These are phyloP conservation scores for Pseudonectria foliicola DNA, from an alignment of 2,329 filamentous ascomycete species.

Conservation along the genomic window DNA sequence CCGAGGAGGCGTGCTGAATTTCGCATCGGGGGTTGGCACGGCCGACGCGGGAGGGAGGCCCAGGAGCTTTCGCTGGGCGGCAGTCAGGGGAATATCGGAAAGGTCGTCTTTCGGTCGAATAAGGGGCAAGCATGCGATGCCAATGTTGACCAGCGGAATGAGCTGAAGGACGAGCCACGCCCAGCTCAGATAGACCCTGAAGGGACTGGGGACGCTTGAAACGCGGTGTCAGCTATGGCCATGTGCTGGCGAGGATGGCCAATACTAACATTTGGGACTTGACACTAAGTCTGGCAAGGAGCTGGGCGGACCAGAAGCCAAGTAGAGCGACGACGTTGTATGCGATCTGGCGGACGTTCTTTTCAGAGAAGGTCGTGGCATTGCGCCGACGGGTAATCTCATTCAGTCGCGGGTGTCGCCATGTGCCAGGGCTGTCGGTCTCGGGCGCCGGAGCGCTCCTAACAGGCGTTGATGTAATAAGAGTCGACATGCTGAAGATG, in stretches of 20 bases:
- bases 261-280: conserved; percentile 32
- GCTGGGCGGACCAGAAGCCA: conserved; percentile 30
- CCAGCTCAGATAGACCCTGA: conserved; percentile 35
- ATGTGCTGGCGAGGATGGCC: conserved; percentile 2
- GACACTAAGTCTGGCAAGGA: conserved; percentile 29
- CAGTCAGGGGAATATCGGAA: conserved; percentile 79
- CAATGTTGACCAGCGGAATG: conserved; percentile 63
- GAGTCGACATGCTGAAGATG: conserved; percentile 23
- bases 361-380: conserved; percentile 69
- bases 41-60: conserved; percentile 64
- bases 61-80: conserved; percentile 68
- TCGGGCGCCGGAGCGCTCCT: conserved; percentile 30
- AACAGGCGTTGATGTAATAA: conserved; percentile 32
- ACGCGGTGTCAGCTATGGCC: conserved; percentile 10
- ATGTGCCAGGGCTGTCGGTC: conserved; percentile 64
- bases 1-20: conserved; percentile 76
- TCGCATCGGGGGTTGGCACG: conserved; percentile 58
- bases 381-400: conserved; percentile 81
- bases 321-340: conserved; percentile 54
- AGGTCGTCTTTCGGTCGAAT: conserved; percentile 68
- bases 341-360: conserved; percentile 62
- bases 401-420: conserved; percentile 81
- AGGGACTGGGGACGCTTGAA: conserved; percentile 24
- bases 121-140: conserved; percentile 63
- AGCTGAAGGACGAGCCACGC: conserved; percentile 43